Conservation (phyloP, 176 grass and related monocot genomes). For the Tuctoria greenei region DNA sequence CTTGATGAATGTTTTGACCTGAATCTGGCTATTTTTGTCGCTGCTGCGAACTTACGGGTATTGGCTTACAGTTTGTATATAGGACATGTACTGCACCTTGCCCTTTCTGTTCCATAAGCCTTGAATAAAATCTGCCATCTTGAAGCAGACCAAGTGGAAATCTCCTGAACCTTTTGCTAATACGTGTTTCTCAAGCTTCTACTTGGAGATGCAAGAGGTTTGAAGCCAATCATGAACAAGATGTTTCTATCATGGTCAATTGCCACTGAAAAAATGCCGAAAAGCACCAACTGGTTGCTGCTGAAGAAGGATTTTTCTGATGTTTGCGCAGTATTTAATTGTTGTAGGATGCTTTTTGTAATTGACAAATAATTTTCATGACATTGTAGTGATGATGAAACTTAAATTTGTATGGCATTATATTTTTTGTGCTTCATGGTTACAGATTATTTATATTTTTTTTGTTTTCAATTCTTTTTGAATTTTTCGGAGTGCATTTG, state of each 20-base stretch:
- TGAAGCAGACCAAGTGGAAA: constrained; percentile 36
- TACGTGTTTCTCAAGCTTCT: constrained; percentile 17
- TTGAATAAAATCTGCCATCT: constrained; percentile 37
- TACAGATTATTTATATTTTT: too few relatives aligned
- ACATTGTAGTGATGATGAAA: too few relatives aligned
- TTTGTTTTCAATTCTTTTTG: too few relatives aligned
- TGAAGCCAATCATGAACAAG: constrained; percentile 32
- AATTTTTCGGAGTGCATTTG: too few relatives aligned
- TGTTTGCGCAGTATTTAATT: too few relatives aligned
- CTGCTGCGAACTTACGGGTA: constrained; percentile 1
- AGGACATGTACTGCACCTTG: background rate
- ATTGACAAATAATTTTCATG: too few relatives aligned
- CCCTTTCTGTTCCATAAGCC: constrained; percentile 14
- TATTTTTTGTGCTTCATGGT: too few relatives aligned
- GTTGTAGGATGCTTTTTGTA: too few relatives aligned
- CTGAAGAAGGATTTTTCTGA: too few relatives aligned
- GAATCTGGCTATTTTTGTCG: background rate
- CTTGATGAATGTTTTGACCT: constrained; percentile 8
- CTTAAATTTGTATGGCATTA: too few relatives aligned
- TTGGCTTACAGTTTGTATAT: constrained; percentile 4
- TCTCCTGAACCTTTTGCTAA: constrained; percentile 32
- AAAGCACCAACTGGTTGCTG: background rate
- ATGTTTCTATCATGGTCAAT: constrained; percentile 14
- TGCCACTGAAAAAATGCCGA: constrained; percentile 26
- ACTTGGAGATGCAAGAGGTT: background rate